These are phyloP conservation scores for Hyphopichia fennica DNA, from an alignment of 1,139 yeast genomes.

Conservation along the genomic window DNA sequence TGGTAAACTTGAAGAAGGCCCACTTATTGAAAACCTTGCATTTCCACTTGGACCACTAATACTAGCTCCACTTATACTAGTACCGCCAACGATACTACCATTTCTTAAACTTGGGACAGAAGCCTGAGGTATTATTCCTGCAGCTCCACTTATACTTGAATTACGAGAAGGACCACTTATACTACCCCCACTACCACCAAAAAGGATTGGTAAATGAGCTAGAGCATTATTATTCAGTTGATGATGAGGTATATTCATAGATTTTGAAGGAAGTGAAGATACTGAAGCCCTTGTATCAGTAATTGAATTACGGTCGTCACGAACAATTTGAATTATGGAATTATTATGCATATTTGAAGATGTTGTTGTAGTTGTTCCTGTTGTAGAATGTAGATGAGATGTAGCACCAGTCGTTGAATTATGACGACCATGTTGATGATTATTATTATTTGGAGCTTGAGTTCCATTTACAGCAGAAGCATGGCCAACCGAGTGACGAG, in stretches of 20 bases:
- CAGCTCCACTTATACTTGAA: constrained; percentile 41
- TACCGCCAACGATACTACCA: constrained; percentile 40
- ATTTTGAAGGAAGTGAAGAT: constrained; percentile 46
- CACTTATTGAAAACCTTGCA: neutral
- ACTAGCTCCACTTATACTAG: constrained; percentile 5
- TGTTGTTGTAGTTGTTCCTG: constrained; percentile 7
- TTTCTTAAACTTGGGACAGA: constrained; percentile 43
- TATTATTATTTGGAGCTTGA: constrained; percentile 1
- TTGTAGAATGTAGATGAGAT: neutral
- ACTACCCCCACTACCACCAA: constrained; percentile 41
- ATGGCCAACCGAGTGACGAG: constrained; percentile 35
- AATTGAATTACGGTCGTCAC: constrained; percentile 40
- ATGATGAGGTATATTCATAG: constrained; percentile 52
- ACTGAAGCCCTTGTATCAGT: constrained; percentile 40
- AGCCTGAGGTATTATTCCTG: constrained; percentile 30
- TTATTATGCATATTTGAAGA: constrained; percentile 29
- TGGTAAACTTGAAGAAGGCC: neutral
- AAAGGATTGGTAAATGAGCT: constrained; percentile 47
- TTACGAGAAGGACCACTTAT: constrained; percentile 44
- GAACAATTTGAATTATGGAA: constrained; percentile 44
- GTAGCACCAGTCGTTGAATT: constrained; percentile 7
- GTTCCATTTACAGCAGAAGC: constrained; percentile 1
- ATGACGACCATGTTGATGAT: constrained; percentile 2
- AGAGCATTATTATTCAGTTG: constrained; percentile 39
- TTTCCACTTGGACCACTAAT: neutral